phyloP scores from a whole-genome alignment of 2,329 filamentous ascomycete genomes.

The Microsporum canis region DNA sequence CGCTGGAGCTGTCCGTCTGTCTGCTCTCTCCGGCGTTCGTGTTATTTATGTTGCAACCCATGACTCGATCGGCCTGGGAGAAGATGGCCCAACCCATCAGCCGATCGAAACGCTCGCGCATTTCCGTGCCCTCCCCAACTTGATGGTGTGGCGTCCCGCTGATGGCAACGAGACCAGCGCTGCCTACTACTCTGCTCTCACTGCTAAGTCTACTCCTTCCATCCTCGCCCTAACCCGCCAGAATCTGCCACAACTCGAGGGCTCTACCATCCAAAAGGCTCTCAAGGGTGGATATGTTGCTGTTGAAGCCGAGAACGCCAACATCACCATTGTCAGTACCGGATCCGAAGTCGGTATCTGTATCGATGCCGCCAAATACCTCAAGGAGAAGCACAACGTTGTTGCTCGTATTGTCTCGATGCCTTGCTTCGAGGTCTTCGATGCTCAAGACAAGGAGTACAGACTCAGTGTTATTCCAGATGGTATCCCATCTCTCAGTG shows the following conservation, averaged over 20 bases:
- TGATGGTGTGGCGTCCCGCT: constrained; percentile 98
- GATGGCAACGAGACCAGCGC: constrained; percentile 97
- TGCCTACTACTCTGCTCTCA: constrained; percentile 92
- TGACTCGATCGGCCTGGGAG: constrained; percentile 97
- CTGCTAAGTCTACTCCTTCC: constrained; percentile 76
- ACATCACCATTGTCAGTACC: constrained; percentile 83
- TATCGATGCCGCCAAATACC: constrained; percentile 81
- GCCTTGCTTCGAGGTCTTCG: constrained; percentile 95
- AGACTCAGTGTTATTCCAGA: constrained; percentile 84
- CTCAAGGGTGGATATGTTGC: constrained; percentile 93
- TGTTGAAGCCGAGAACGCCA: constrained; percentile 70
- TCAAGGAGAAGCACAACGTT: constrained; percentile 78
- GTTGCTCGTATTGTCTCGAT: constrained; percentile 87
- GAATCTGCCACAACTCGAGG: constrained; percentile 96
- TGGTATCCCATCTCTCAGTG: constrained; percentile 81
- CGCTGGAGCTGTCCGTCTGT: constrained; percentile 87
- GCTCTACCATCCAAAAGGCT: constrained; percentile 76
- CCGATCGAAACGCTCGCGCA: constrained; percentile 96
- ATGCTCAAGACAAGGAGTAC: constrained; percentile 89
- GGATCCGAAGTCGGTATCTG: constrained; percentile 93
- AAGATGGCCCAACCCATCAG: constrained; percentile 97
- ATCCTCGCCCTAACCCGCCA: constrained; percentile 93
- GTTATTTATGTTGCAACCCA: constrained; percentile 94
- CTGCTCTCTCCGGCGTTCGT: constrained; percentile 79
- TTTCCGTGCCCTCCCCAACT: constrained; percentile 97